Base-by-base conservation (phyloP, 192 early-diverging fungal species). In the Radiomyces spectabilis region DNA sequence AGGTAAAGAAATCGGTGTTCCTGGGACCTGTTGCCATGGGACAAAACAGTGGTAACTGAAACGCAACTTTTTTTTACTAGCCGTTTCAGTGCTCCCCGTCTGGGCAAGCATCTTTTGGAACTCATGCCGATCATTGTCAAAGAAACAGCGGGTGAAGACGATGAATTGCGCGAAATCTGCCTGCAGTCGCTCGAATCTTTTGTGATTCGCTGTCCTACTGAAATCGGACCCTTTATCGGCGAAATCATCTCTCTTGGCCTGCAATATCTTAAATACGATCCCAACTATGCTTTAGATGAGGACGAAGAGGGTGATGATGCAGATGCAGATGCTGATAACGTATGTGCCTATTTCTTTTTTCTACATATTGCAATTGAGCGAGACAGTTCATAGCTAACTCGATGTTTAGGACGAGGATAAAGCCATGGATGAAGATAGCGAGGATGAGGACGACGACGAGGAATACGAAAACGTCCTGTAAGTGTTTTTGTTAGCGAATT, bases 121-220 rank as follows among this genome's bases (percentile, higher is more conserved):
- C 58, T 87, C 27, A 48, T 91, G 1, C 81, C 87, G 8, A 72
- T 77, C n/a, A 67, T 89, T 22, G 68, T 80, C 15, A 49, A 74
- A 16, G 84, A 82, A 64, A 64, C 75, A 19, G 55, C 77, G 21
- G 81, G 86, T 29, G 84, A 91, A 31, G 79, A 70, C 49, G 86
- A 94, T 61, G 92, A 94, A 53, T 62, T 91, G 42, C 78, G 88
- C 6, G 92, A 94, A 61, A 78, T 79, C 27, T 88, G 87, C 54
- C 70, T 94, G 27, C 87, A 91, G 55, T 68, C 91, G 10, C 51
- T 93, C 16, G 91, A 93, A 48, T 75, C 86, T 0, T 85, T 91
- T 53, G 72, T 87, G 0, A 55, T 91, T 24, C 72, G 87, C 5
- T 93, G 87, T 63, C 89, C 91, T 5, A 79, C 78, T 2, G 85